Percentiles rank a stretch among this genome's conserved stretches.
Evolutionary conservation across 305 asterid species (phyloP).

Genomic region (Solanum chacoense): DNA sequence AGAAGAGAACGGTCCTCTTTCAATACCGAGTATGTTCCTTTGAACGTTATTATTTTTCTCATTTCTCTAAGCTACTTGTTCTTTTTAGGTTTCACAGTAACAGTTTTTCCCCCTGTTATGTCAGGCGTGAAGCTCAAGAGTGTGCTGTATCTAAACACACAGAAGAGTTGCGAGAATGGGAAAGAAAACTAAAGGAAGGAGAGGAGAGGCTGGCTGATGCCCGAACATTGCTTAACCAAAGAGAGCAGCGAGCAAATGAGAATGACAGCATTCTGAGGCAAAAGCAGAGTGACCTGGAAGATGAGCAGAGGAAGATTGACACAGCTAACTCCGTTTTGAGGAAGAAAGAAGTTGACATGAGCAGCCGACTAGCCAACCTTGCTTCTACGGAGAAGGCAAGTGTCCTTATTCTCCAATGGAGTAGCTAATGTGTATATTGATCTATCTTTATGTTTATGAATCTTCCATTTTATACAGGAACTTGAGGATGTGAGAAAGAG

Average conservation of each 20-base stretch:
- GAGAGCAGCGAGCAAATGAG: slow-evolving; percentile 89
- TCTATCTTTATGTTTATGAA: not conserved
- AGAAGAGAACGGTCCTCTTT: slow-evolving; percentile 73
- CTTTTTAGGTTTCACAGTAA: not conserved
- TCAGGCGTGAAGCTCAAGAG: slow-evolving; percentile 74
- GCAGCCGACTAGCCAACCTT: slow-evolving; percentile 46
- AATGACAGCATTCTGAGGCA: slow-evolving; percentile 55
- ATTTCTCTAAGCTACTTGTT: not conserved
- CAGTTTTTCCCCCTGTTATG: not conserved
- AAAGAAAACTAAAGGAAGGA: slow-evolving; percentile 62
- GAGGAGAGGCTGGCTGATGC: slow-evolving; percentile 87
- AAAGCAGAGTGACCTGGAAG: slow-evolving; percentile 68
- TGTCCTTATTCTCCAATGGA: slow-evolving; percentile 1
- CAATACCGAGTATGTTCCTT: slow-evolving; percentile 49
- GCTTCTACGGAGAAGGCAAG: slow-evolving; percentile 63
- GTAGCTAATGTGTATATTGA: not conserved
- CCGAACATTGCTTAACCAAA: slow-evolving; percentile 77
- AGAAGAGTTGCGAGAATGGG: slow-evolving; percentile 94
- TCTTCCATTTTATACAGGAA: slow-evolving; percentile 52
- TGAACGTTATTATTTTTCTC: not conserved
- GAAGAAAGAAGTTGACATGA: slow-evolving; percentile 72
- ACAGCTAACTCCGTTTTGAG: slow-evolving; percentile 41
- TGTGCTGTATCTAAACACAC: slow-evolving; percentile 54
- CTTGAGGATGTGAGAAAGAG: slow-evolving; percentile 39
- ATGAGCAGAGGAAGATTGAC: slow-evolving; percentile 56